phyloP scores from a whole-genome alignment of 176 grass and related monocot genomes.

The Melocanna baccifera region DNA sequence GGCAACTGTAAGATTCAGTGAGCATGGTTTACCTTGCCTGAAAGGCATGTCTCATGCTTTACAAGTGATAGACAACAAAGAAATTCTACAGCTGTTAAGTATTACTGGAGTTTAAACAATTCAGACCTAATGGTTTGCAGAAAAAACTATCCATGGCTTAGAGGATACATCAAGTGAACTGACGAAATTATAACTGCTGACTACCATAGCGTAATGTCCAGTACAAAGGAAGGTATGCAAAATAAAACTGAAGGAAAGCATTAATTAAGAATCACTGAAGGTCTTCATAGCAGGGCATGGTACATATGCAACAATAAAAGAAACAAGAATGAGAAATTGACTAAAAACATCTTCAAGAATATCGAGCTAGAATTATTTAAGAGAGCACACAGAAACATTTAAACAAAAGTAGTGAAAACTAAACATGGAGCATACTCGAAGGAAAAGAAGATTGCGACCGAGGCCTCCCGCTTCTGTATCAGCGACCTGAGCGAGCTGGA shows the following conservation, averaged over 20 bases:
- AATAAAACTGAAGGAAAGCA: neutral
- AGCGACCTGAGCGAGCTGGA: slow-evolving; percentile 59
- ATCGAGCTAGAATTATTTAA: neutral
- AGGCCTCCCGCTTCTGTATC: slow-evolving; percentile 60
- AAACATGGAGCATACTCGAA: slow-evolving; percentile 72
- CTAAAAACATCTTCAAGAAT: neutral
- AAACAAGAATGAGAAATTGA: neutral
- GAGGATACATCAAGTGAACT: neutral
- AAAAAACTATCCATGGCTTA: slow-evolving; percentile 4
- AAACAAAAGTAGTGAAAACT: neutral
- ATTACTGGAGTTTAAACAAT: neutral
- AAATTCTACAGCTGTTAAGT: neutral
- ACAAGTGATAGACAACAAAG: neutral
- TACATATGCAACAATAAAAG: neutral
- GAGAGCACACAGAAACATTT: neutral
- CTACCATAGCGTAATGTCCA: neutral
- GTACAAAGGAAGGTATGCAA: neutral
- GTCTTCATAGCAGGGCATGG: neutral
- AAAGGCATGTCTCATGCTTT: neutral
- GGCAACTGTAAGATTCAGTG: slow-evolving; percentile 1
- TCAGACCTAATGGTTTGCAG: neutral
- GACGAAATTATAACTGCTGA: neutral
- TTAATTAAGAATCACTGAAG: neutral
- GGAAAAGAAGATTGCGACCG: slow-evolving; percentile 89
- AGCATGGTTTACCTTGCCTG: neutral